Evolutionary conservation across 352 stramenopile species (phyloP).

Genomic region (Globisporangium megalacanthum): DNA sequence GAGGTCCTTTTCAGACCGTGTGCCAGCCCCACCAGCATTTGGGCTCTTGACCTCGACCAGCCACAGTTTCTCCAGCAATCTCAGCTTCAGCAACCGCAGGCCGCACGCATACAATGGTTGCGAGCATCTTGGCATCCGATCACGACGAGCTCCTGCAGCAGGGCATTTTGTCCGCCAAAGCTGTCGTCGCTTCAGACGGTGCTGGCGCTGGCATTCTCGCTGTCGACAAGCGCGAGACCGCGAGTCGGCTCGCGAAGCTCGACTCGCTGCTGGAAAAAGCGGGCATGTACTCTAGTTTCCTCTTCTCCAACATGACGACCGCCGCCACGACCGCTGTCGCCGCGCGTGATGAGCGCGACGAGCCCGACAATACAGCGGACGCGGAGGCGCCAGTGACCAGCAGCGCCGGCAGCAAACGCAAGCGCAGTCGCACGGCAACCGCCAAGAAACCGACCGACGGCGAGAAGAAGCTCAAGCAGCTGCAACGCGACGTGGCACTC

Average conservation of each 20-base stretch:
- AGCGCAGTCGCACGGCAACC: slow-evolving; percentile 17
- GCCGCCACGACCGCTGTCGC: slow-evolving; percentile 32
- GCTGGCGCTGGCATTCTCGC: neutral
- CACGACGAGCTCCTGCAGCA: slow-evolving; percentile 16
- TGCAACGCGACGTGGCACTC: slow-evolving; percentile 46
- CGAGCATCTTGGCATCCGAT: slow-evolving; percentile 28
- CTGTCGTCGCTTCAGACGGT: neutral
- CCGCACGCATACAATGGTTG: slow-evolving; percentile 37
- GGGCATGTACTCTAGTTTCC: slow-evolving; percentile 81
- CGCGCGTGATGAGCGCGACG: slow-evolving; percentile 5
- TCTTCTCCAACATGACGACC: slow-evolving; percentile 83
- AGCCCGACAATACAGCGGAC: slow-evolving; percentile 12
- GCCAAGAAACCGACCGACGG: slow-evolving; percentile 33
- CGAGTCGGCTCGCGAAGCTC: slow-evolving; percentile 69
- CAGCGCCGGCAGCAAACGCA: slow-evolving; percentile 35
- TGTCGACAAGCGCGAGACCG: slow-evolving; percentile 39
- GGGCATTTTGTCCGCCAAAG: slow-evolving; percentile 10
- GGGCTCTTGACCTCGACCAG: slow-evolving; percentile 1
- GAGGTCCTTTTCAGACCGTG: too few relatives aligned
- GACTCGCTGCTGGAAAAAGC: slow-evolving; percentile 86
- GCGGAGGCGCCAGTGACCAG: slow-evolving; percentile 4
- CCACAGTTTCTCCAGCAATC: neutral
- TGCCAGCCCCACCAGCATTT: neutral
- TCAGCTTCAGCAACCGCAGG: neutral
- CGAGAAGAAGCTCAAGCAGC: slow-evolving; percentile 64